Evolutionary conservation across 129 eudicot genomes (phyloP).

Genomic region (Arctium minus): DNA sequence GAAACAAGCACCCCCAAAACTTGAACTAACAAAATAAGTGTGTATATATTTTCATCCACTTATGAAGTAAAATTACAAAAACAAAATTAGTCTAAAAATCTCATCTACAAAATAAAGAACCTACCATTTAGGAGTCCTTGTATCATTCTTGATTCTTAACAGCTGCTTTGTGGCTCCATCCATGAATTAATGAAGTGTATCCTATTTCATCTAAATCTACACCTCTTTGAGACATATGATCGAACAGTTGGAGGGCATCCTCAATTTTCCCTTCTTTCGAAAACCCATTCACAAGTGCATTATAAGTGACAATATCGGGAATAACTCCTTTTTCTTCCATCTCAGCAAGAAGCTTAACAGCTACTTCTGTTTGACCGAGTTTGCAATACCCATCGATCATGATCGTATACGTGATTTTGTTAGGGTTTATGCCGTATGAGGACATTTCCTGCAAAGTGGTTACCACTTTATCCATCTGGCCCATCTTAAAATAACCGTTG

Average conservation of each 20-base stretch:
- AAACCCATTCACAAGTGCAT: conserved; percentile 48
- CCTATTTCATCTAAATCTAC: conserved; percentile 58
- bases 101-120: conserved; percentile 27
- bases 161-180: conserved; percentile 29
- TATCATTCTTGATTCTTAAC: conserved; percentile 43
- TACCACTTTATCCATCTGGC: conserved; percentile 64
- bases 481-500: conserved; percentile 67
- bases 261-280: conserved; percentile 58
- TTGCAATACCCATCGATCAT: conserved; percentile 68
- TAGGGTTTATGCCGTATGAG: conserved; percentile 43
- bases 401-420: conserved; percentile 65
- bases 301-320: conserved; percentile 79
- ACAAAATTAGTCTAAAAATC: conserved; percentile 17
- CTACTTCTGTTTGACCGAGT: conserved; percentile 46
- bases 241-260: conserved; percentile 46
- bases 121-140: conserved; percentile 26
- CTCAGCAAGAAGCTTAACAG: conserved; percentile 52
- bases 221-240: conserved; percentile 49
- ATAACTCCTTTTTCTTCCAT: conserved; percentile 57
- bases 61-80: conserved; percentile 22
- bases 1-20: background rate
- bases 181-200: conserved; percentile 57
- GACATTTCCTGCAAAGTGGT: conserved; percentile 54
- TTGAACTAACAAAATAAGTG: conserved; percentile 3
- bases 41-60: conserved; percentile 34